Evolutionary conservation across 306 rosid species (phyloP), one percentile per base, ranked within the genome.

Genomic region (Cicer pinnatifidum): DNA sequence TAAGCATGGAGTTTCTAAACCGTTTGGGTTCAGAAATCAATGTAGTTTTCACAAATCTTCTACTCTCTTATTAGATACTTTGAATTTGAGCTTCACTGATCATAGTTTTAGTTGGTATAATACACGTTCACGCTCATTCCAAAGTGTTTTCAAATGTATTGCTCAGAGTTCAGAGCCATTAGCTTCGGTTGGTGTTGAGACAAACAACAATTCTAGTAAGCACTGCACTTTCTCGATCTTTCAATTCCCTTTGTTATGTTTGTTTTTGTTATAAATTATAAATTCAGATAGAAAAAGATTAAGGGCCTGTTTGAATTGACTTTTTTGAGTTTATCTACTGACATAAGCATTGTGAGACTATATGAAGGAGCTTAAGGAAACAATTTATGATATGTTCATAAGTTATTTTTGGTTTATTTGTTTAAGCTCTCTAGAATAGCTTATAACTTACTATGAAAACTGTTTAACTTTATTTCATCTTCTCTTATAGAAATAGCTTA

Each of bases 131-230:
- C 48, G 15, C 23, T 44, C 80, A 40, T 74, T 58, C 53, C 72
- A 20, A 0, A 19, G 65, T 62, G 57, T 41, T 60, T 60, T 67
- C 61, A 54, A 58, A 15, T 73, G 86, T 47, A 45, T 72, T 60
- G 72, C 70, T 19, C 67, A 53, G 59, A 71, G 76, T 61, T 57
- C 77, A 8, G 64, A 75, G 47, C 46, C 72, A 23, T 79, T 84
- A 0, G 16, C 72, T 56, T 81, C 86, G 12, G 57, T 77, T 68
- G 78, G 69, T 7, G 51, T 70, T 38, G 63, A 57, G 2, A 71
- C 71, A 11, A 48, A 63, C 1, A 71, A 19, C 50, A 54, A 28
- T 58, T 72, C 75, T 47, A 28, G 88, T 84, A 61, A 84, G 85
- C 45, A 63, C 48, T 15, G 67, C 23, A 54, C 3, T 56, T 62